These are phyloP conservation scores for Penicillium macrosclerotiorum DNA, from an alignment of 495 filamentous ascomycete genomes.

Conservation along the genomic window DNA sequence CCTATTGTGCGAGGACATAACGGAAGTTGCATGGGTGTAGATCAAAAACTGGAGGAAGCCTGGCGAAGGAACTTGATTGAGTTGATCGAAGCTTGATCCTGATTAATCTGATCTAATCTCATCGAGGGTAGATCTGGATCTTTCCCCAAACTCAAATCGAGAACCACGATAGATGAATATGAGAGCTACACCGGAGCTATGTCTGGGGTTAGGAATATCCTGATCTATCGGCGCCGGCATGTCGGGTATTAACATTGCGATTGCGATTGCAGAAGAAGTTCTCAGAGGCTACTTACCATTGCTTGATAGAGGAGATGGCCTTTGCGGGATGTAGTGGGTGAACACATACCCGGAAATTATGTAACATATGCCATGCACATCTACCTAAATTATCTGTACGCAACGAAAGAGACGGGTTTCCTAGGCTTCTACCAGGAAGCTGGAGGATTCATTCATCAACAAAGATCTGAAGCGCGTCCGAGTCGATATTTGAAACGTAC, in stretches of 20 bases:
- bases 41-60: no score
- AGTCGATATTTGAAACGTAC: constrained; percentile 38
- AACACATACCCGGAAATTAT: constrained; percentile 26
- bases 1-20: no score
- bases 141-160: no score
- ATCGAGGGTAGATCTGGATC: no score
- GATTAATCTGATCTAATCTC: no score
- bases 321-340: constrained; percentile 26
- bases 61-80: no score
- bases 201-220: constrained; percentile 1
- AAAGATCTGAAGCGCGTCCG: constrained; percentile 25
- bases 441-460: constrained; percentile 1
- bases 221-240: constrained; percentile 55
- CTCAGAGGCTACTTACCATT: constrained; percentile 34
- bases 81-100: no score
- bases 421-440: background rate
- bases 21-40: no score
- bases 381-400: constrained; percentile 11
- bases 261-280: constrained; percentile 52
- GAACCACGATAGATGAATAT: no score
- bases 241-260: constrained; percentile 57
- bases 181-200: background rate
- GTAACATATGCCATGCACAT: constrained; percentile 26
- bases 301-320: constrained; percentile 14
- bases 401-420: constrained; percentile 19